Evolutionary conservation across 1,284 basidiomycete species (phyloP).

Genomic region (Moniliophthora roreri): DNA sequence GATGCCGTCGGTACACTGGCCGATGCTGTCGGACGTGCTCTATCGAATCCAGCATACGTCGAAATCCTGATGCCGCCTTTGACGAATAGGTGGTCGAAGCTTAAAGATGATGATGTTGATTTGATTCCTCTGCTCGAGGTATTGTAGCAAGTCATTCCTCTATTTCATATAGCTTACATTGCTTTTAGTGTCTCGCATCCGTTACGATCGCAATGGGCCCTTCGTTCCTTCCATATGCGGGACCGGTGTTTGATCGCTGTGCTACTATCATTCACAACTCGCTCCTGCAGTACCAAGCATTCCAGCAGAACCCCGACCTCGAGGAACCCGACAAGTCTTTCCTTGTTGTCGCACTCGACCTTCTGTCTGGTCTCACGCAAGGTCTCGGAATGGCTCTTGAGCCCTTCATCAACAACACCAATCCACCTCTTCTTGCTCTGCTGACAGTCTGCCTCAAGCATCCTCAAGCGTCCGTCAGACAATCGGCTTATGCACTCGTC

Average conservation of each 20-base stretch:
- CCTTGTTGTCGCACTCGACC: constrained; percentile 95
- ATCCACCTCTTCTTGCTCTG: constrained; percentile 78
- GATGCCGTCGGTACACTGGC: constrained; percentile 98
- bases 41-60: constrained; percentile 86
- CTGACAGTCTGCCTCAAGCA: constrained; percentile 89
- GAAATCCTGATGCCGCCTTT: constrained; percentile 97
- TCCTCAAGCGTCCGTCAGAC: constrained; percentile 92
- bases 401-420: constrained; percentile 62
- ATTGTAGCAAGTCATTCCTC: constrained; percentile 20
- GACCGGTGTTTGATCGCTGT: constrained; percentile 93
- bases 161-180: constrained; percentile 11
- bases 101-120: constrained; percentile 91
- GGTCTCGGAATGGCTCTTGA: constrained; percentile 84
- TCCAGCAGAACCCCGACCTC: constrained; percentile 81
- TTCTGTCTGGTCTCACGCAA: constrained; percentile 94
- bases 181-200: constrained; percentile 86
- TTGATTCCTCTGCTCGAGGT: constrained; percentile 94
- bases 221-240: constrained; percentile 89
- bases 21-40: constrained; percentile 88
- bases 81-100: constrained; percentile 85
- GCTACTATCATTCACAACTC: constrained; percentile 82
- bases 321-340: constrained; percentile 96
- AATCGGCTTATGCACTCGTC: constrained; percentile 95
- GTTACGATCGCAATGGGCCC: constrained; percentile 95
- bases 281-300: constrained; percentile 80